These are phyloP conservation scores for Colletotrichum tropicale DNA, from an alignment of 2,329 filamentous ascomycete genomes.

Conservation along the genomic window DNA sequence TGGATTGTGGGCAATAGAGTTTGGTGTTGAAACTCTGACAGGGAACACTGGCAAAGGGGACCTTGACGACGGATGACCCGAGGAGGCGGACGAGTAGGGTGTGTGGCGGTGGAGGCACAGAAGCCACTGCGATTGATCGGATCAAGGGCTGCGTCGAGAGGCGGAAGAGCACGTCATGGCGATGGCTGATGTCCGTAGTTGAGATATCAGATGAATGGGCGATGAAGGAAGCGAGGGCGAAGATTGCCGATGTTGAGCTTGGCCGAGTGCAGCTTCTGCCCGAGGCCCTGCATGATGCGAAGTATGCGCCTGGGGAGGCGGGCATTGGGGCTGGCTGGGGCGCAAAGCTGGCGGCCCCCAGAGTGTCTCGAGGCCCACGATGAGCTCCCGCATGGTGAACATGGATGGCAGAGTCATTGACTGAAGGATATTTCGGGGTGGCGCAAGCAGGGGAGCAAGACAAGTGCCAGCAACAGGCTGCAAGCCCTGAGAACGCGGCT, in stretches of 20 bases:
- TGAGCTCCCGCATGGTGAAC: background rate
- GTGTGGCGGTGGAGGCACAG: background rate
- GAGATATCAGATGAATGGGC: background rate
- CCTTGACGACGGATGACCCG: conserved; percentile 14
- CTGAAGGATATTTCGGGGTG: background rate
- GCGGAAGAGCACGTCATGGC: background rate
- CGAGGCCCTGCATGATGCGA: background rate
- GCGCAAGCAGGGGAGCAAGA: background rate
- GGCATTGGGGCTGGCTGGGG: background rate
- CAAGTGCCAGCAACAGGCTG: background rate
- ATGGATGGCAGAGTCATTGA: background rate
- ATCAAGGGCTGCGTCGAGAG: background rate
- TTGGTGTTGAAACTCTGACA: conserved; percentile 18
- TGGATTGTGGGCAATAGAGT: conserved; percentile 2
- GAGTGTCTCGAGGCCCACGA: background rate
- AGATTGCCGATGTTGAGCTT: background rate
- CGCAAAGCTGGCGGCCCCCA: background rate
- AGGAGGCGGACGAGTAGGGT: background rate
- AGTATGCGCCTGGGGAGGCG: background rate
- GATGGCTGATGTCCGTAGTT: background rate
- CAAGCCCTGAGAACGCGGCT: background rate
- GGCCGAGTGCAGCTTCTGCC: background rate
- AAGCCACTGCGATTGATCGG: background rate
- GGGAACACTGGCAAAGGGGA: background rate
- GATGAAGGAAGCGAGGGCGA: background rate